phyloP scores from a whole-genome alignment of 1,284 basidiomycete species.

The Sporisorium scitamineum region DNA sequence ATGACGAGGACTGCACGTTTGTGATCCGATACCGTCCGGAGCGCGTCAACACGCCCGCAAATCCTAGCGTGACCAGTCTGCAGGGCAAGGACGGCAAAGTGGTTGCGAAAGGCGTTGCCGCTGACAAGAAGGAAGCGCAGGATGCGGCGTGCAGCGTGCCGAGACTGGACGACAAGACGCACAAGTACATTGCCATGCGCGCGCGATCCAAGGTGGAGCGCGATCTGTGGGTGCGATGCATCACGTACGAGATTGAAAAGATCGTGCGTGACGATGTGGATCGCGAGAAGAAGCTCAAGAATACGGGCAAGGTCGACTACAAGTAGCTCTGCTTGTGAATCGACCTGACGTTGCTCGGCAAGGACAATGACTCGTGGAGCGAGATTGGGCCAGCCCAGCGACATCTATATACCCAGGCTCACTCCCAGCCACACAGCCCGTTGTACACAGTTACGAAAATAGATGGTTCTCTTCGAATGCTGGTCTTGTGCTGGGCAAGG shows the following conservation, averaged over 20 bases:
- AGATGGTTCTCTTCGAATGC: not conserved
- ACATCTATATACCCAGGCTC: constrained; percentile 6
- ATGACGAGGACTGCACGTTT: constrained; percentile 68
- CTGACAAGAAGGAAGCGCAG: constrained; percentile 1
- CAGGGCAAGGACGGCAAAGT: constrained; percentile 17
- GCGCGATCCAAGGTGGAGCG: constrained; percentile 83
- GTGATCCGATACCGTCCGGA: constrained; percentile 64
- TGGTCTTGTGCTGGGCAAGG: not conserved
- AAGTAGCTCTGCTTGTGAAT: no score
- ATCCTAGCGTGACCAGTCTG: constrained; percentile 28
- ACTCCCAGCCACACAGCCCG: not conserved
- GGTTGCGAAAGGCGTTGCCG: not conserved
- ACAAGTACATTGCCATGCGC: constrained; percentile 77
- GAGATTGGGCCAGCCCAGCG: not conserved
- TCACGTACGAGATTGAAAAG: constrained; percentile 85
- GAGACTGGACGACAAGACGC: constrained; percentile 74
- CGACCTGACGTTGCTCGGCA: not conserved
- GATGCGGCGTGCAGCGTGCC: constrained; percentile 70
- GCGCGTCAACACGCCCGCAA: constrained; percentile 42
- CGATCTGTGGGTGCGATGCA: constrained; percentile 87
- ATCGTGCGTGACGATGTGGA: constrained; percentile 69
- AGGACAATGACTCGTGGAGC: not conserved
- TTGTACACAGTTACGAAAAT: not conserved
- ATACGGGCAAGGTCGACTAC: constrained; percentile 48
- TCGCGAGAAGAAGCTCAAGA: constrained; percentile 65